Base-by-base conservation (phyloP, 352 stramenopile genomes). In the Pythium rishiriense region DNA sequence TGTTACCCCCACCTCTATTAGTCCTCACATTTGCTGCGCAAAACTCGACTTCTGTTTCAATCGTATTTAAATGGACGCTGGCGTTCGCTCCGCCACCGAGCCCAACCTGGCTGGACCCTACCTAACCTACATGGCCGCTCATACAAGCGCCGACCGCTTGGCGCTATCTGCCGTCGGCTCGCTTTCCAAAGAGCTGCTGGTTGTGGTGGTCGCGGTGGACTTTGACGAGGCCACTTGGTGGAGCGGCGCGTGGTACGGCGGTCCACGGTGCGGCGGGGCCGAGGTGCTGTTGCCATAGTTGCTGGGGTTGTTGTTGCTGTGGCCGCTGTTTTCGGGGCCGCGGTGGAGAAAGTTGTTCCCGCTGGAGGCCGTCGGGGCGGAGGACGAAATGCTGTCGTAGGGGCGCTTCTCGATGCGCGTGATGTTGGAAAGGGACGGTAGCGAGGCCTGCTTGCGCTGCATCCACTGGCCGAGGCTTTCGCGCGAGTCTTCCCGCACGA, bases 381-480 rank as follows among this genome's bases (percentile, higher is more conserved):
- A 60, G 11, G 59, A 50, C 48, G 59, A 66, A 17, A 66, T 66
- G 42, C 50, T 66, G 42, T 66, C 59, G 59, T 66, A 66, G 1
- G 59, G 42, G 33, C 59, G 59, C 31, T 66, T 66, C 31, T 59
- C 49, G 43, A 56, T 60, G 6, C 59, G 50, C 41, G 59, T 48
- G n/a, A 61, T 55, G 42, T 66, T 66, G 15, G 59, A 50, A 1
- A 66, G 39, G 26, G 59, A 66, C 26, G 59, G 59, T 17, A 66
- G 51, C 21, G 59, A 66, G 17, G 59, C 59, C 21, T 66, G 59
- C 22, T 66, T 66, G 50, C 59, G 59, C 33, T 66, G 59, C 59
- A 66, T 66, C 41, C 49, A 66, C 59, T 60, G 50, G 21, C 29
- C 42, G 21, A 66, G 50, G 31, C 59, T 66, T 25, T 66, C 59